Evolutionary conservation across 2,329 filamentous ascomycete species (phyloP).

Genomic region (Venturiaceae sp.): DNA sequence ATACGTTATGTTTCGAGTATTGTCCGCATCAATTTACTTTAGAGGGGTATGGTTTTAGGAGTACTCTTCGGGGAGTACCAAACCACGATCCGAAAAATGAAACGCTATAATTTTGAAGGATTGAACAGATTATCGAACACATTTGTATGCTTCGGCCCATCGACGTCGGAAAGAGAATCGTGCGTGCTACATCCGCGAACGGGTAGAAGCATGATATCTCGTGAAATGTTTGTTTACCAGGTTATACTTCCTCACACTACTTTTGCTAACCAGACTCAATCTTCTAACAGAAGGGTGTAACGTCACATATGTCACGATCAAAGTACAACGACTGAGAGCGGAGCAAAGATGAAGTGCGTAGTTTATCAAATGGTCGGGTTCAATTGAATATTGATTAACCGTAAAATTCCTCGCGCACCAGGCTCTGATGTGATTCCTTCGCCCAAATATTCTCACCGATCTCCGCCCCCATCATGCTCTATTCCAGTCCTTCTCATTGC

Average conservation of each 20-base stretch:
- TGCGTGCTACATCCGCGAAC: background rate
- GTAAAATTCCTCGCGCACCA: no score
- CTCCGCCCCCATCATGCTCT: background rate
- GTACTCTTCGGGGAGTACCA: background rate
- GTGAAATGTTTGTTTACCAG: background rate
- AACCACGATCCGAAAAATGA: background rate
- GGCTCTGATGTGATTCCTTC: no score
- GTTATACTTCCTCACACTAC: background rate
- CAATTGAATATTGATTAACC: no score
- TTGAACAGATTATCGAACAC: background rate
- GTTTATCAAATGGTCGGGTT: background rate
- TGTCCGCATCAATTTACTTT: background rate
- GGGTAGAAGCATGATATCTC: background rate
- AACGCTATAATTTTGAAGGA: background rate
- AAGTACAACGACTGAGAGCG: background rate
- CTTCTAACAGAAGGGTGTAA: no score
- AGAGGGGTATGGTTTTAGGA: background rate
- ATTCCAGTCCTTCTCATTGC: background rate
- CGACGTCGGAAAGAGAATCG: background rate
- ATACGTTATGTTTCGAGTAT: background rate
- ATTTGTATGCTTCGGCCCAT: background rate
- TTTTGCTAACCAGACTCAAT: no score
- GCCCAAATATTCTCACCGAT: background rate
- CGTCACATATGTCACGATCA: background rate
- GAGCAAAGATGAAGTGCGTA: background rate